Conservation (phyloP, 345 rosid species). For the Theobroma cacao region DNA sequence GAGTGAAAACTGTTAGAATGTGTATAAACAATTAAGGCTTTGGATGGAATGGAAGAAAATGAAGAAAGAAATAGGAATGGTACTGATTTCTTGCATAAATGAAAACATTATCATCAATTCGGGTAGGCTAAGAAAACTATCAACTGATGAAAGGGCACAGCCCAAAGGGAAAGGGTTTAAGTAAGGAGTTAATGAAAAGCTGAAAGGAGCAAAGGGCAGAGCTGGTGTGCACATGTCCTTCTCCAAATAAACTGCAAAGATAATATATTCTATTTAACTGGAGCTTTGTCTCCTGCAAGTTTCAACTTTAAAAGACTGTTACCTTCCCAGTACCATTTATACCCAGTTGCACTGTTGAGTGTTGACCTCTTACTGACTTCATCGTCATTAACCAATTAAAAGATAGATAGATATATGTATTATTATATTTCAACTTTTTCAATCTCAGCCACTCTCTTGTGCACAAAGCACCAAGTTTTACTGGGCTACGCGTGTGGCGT, state of each 20-base stretch:
- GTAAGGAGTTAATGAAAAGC: neutral
- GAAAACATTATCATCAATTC: neutral
- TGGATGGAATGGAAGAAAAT: neutral
- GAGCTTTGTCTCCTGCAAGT: neutral
- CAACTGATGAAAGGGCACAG: neutral
- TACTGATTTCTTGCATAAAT: neutral
- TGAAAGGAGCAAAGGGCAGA: neutral
- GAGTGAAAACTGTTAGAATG: neutral
- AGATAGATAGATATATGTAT: too few species aligned
- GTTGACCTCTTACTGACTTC: constrained; percentile 26
- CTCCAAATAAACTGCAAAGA: neutral
- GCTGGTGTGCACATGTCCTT: constrained; percentile 11
- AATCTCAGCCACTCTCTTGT: neutral
- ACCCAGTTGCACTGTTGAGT: neutral
- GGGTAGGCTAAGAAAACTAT: neutral
- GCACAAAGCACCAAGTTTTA: constrained; percentile 53
- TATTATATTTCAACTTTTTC: too few species aligned
- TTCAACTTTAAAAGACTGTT: constrained; percentile 16
- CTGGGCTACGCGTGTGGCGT: constrained; percentile 41
- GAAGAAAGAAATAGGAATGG: neutral
- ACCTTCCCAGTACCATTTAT: neutral
- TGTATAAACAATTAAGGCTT: too few species aligned
- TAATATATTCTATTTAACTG: neutral
- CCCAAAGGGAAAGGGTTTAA: too few species aligned
- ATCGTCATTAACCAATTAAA: constrained; percentile 8